Base-by-base conservation (phyloP, 2,329 filamentous ascomycete species). In the Xylariaceae sp. region DNA sequence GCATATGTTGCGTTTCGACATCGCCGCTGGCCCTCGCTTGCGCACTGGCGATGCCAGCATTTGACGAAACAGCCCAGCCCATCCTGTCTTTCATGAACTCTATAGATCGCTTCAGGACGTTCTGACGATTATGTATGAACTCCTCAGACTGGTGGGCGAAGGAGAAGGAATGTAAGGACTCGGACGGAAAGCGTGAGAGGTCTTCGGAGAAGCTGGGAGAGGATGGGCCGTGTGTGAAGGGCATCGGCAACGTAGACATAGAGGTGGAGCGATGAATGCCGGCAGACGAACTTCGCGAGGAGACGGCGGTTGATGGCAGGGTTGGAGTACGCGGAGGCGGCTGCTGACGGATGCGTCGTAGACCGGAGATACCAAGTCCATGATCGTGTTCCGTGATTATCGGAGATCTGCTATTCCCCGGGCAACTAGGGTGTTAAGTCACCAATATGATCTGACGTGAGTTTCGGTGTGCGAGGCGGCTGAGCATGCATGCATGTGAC, bases 131-230 rank as follows among this genome's bases (percentile, higher is more conserved):
- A 71, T 96, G 90, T 53, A 98, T 81, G 60, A 91, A 87, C 60
- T 98, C 93, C 69, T 96, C 93, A 2, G 93, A 93, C 74, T 96
- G 93, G 65, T 96, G 91, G 41, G 95, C 91, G 73, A 99, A 99
- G 12, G 93, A 98, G 77, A 99, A 99, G 1, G 95, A 99, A 74
- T 99, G 95, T 45, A 99, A 79, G 5, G 95, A 99, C 72, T 99
- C 95, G 65, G 91, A 91, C 1, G 95, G 93, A 71, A 99, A 99
- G 48, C 93, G 88, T 44, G 88, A 88, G 44, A 99, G 83, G 70
- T 99, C 95, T 77, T 98, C 95, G 68, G 86, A 84, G 70, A 92
- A 91, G 59, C 84, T 84, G 20, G 91, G 91, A 20, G 91, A 92
- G 19, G 81, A 79, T 20, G 88, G 87, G 5, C 81, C 87, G n/a